phyloP scores from a whole-genome alignment of 371 early-diverging fungal species.

The Lichtheimia ramosa region DNA sequence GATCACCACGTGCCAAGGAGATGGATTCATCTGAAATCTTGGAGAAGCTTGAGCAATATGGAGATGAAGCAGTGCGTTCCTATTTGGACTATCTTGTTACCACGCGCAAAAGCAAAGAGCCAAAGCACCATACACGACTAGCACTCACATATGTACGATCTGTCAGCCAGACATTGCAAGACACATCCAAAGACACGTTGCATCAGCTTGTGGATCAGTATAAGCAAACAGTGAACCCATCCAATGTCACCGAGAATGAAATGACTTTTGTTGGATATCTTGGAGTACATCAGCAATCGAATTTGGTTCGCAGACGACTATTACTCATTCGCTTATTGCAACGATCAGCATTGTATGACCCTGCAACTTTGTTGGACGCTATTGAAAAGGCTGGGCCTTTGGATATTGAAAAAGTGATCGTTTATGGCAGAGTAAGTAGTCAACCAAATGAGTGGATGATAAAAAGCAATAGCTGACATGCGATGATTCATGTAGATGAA shows the following conservation, averaged over 20 bases:
- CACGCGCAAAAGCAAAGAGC: constrained; percentile 44
- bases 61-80: constrained; percentile 36
- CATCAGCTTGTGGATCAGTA: constrained; percentile 19
- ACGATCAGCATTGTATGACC: constrained; percentile 32
- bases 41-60: constrained; percentile 37
- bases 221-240: constrained; percentile 10
- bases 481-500: constrained; percentile 30
- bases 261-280: constrained; percentile 39
- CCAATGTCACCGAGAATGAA: background rate
- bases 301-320: constrained; percentile 29
- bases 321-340: constrained; percentile 35
- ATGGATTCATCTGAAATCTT: constrained; percentile 61
- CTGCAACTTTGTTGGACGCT: constrained; percentile 22
- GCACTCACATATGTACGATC: constrained; percentile 55
- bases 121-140: constrained; percentile 52
- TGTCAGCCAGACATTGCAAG: constrained; percentile 28
- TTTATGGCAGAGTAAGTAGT: constrained; percentile 48
- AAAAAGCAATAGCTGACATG: background rate
- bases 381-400: constrained; percentile 35
- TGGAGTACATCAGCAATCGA: constrained; percentile 13
- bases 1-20: constrained; percentile 46
- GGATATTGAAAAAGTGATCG: constrained; percentile 49
- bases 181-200: constrained; percentile 16
- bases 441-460: background rate
- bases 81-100: constrained; percentile 65